phyloP scores from a whole-genome alignment of 176 grass and related monocot genomes.

The Cymbopogon citratus region DNA sequence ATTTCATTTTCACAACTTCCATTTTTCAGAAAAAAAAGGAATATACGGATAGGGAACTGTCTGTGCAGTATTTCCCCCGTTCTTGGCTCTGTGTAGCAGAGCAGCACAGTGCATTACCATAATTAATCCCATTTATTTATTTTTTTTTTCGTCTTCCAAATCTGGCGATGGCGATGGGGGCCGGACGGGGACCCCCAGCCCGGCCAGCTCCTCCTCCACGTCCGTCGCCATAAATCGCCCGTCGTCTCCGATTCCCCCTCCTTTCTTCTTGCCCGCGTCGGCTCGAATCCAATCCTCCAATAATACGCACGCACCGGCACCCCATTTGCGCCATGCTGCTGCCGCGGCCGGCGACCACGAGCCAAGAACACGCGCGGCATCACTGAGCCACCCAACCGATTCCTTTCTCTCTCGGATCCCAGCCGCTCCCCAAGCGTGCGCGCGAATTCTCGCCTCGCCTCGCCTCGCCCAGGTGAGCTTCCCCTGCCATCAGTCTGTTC shows the following conservation, averaged over 20 bases:
- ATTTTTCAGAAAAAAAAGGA: neutral
- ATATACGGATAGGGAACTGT: neutral
- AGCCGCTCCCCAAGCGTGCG: neutral
- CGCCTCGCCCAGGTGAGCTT: constrained; percentile 32
- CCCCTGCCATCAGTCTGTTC: neutral
- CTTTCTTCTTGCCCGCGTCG: constrained; percentile 10
- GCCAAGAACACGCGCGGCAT: constrained; percentile 29
- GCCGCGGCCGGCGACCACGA: constrained; percentile 32
- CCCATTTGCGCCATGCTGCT: constrained; percentile 42
- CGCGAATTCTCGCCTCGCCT: constrained; percentile 5
- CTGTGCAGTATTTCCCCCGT: neutral
- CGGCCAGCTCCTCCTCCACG: constrained; percentile 24
- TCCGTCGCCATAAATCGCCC: constrained; percentile 44
- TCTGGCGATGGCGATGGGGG: constrained; percentile 41
- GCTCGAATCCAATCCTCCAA: constrained; percentile 32
- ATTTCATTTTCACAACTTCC: neutral
- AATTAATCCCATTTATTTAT: neutral
- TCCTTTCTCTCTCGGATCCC: constrained; percentile 25
- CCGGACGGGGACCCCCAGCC: constrained; percentile 19
- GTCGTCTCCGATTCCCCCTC: constrained; percentile 16
- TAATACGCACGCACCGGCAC: neutral
- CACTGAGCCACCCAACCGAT: constrained; percentile 17
- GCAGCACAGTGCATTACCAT: neutral
- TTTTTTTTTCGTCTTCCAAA: constrained; percentile 29
- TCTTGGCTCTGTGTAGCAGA: neutral